Conservation (phyloP, 2,329 filamentous ascomycete species). For the Mycogone perniciosa region DNA sequence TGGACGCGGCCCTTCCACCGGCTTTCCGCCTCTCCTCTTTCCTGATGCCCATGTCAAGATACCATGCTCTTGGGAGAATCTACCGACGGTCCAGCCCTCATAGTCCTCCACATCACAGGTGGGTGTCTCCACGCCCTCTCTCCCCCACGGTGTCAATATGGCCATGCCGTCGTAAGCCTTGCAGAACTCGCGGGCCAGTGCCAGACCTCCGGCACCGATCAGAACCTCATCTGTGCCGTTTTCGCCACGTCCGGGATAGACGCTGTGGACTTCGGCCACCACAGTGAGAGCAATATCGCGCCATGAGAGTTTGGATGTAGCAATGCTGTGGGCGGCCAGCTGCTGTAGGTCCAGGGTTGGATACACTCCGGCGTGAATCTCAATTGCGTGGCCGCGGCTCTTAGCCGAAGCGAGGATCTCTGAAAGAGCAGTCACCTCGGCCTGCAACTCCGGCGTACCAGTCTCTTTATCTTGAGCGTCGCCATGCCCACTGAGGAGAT, state of each 20-base stretch:
- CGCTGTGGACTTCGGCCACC: conserved; percentile 63
- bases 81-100: conserved; percentile 60
- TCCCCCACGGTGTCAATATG: conserved; percentile 54
- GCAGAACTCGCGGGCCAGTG: conserved; percentile 68
- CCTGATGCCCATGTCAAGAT: conserved; percentile 52
- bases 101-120: conserved; percentile 28
- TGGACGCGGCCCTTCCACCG: conserved; percentile 18
- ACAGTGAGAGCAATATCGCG: conserved; percentile 60
- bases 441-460: conserved; percentile 14
- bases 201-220: conserved; percentile 61
- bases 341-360: conserved; percentile 73
- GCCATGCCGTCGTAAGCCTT: conserved; percentile 67
- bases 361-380: conserved; percentile 73
- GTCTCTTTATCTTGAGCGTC: conserved; percentile 9
- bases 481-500: conserved; percentile 14
- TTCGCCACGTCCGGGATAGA: conserved; percentile 55
- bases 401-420: conserved; percentile 23
- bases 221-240: conserved; percentile 54
- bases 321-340: conserved; percentile 60
- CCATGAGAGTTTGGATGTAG: conserved; percentile 37
- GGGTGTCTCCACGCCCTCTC: conserved; percentile 26
- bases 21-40: conserved; percentile 8
- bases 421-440: conserved; percentile 16
- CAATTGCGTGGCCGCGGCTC: conserved; percentile 42
- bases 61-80: conserved; percentile 73